A percentile compares a stretch with the other conserved stretches of the same genome.
Evolutionary conservation across 768 basidiomycete species (phyloP).

Genomic region (Podaxis rugospora): DNA sequence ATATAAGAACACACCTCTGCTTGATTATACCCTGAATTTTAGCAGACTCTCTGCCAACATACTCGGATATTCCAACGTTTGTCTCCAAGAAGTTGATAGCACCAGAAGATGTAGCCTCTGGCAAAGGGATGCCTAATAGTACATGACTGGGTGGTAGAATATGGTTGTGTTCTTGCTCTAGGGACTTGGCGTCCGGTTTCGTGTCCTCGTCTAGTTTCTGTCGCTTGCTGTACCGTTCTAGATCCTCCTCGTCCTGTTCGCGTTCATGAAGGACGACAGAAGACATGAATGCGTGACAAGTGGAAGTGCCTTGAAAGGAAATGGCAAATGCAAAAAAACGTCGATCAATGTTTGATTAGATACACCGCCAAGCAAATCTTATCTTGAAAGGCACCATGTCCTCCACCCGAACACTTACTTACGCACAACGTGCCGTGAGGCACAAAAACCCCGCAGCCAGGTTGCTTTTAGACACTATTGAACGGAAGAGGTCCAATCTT

Average conservation of each 20-base stretch:
- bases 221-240: conserved; percentile 42
- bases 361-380: neutral
- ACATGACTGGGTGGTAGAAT: conserved; percentile 73
- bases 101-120: conserved; percentile 43
- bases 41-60: conserved; percentile 64
- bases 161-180: conserved; percentile 18
- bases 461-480: conserved; percentile 75
- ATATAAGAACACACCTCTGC: conserved; percentile 62
- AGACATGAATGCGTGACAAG: conserved; percentile 23
- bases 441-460: conserved; percentile 76
- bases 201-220: conserved; percentile 30
- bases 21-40: conserved; percentile 93
- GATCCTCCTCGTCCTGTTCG: conserved; percentile 43
- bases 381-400: conserved; percentile 20
- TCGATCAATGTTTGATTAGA: conserved; percentile 10
- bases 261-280: conserved; percentile 41
- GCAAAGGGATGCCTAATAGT: conserved; percentile 56
- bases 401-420: conserved; percentile 45
- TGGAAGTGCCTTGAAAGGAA: neutral
- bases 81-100: conserved; percentile 63
- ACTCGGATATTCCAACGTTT: conserved; percentile 90
- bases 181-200: conserved; percentile 4
- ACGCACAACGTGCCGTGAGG: conserved; percentile 52
- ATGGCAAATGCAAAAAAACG: neutral
- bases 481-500: conserved; percentile 85